Evolutionary conservation across 73 alveolate species (phyloP), one percentile per base, ranked within the genome.

Genomic region (Paramecium sexaurelia): DNA sequence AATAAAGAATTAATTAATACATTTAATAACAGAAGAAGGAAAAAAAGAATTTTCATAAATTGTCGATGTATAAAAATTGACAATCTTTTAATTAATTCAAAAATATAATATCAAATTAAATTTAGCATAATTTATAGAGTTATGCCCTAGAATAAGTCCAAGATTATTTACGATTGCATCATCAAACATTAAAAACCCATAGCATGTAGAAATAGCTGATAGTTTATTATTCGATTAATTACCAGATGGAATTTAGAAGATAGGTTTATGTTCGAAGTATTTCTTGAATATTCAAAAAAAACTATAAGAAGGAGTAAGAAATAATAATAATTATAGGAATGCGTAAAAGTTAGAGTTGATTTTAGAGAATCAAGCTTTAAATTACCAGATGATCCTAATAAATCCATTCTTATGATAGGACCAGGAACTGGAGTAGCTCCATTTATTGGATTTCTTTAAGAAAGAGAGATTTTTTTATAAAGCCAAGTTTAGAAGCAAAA

Each of bases 381-480:
- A 39, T 87, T 95, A 26, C 98, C 99, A 36, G 87, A 90, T 26
- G 94, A 92, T 71, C 75, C 94, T 36, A 78, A 94, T 19, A 95
- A 94, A 8, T 98, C 99, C 8, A 69, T 98, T 15, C 85, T 98
- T 17, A 96, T 96, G 99, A 91, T 98, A 75, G 97, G 99, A 33
- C 98, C 99, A 26, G 99, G 99, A 22, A 98, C 99, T 45, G 99
- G 99, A 9, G 95, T 98, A 8, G 98, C 96, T 7, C 99, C 99
- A 27, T 98, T 96, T 93, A 96, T 98, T 57, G 98, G 98, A 13
- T 96, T 98, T 87, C 66, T 96, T 84, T 92, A 98, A 69, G 99
- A 98, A 91, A 86, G 95, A 55, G 96, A 95, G 51, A 36, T 82
- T 22, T 82, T 88, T 43, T 51, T 88, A 41, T 55, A 88, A 69